These are phyloP conservation scores for Podospora comata DNA, from an alignment of 495 filamentous ascomycete genomes.

Conservation along the genomic window DNA sequence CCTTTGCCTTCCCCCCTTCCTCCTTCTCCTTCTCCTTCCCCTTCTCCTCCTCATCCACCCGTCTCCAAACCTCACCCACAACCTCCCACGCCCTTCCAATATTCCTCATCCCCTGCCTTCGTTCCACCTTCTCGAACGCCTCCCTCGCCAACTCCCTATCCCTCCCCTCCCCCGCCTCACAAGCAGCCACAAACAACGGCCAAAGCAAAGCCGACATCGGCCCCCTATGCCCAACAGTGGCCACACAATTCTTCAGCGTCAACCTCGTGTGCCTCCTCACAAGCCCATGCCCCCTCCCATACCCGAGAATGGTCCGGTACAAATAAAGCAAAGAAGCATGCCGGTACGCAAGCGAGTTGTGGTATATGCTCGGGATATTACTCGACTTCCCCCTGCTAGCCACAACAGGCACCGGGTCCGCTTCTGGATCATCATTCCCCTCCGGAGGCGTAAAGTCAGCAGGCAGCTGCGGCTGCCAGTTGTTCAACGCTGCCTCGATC, in stretches of 20 bases:
- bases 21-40: background rate
- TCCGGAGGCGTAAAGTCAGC: constrained; percentile 20
- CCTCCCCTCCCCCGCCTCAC: constrained; percentile 46
- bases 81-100: constrained; percentile 57
- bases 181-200: constrained; percentile 59
- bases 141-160: constrained; percentile 45
- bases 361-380: constrained; percentile 47
- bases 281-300: constrained; percentile 40
- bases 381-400: background rate
- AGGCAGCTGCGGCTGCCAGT: constrained; percentile 51
- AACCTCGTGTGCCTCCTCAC: constrained; percentile 52
- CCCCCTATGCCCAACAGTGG: constrained; percentile 49
- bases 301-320: constrained; percentile 52
- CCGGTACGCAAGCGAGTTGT: constrained; percentile 61
- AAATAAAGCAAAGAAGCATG: constrained; percentile 61
- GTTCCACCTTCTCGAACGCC: constrained; percentile 49
- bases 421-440: background rate
- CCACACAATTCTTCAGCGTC: constrained; percentile 50
- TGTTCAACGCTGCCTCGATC: constrained; percentile 54
- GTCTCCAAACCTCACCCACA: constrained; percentile 55
- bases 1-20: background rate
- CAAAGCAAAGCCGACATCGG: constrained; percentile 60
- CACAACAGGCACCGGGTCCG: constrained; percentile 6
- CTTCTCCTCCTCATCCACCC: constrained; percentile 38
- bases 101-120: constrained; percentile 60